These are phyloP conservation scores for Epichloe sylvatica DNA, from an alignment of 2,329 filamentous ascomycete species.

Conservation along the genomic window DNA sequence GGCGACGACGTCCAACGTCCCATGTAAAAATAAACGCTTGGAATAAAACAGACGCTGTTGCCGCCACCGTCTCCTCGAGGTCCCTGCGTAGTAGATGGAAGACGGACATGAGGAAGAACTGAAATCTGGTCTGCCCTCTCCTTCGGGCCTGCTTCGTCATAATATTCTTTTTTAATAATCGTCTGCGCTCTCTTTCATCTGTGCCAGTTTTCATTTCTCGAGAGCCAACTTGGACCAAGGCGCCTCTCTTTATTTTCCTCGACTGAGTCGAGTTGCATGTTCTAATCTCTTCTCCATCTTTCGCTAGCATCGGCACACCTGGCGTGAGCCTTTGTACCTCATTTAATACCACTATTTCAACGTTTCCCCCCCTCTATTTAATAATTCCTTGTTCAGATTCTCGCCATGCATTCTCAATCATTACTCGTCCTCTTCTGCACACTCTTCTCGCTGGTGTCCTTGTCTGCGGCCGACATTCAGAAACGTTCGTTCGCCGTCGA, in stretches of 20 bases:
- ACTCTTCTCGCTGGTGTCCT: conserved; percentile 33
- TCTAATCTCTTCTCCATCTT: background rate
- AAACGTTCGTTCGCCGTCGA: conserved; percentile 50
- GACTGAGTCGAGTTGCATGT: background rate
- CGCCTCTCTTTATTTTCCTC: background rate
- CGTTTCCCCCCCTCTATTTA: background rate
- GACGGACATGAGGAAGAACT: no score
- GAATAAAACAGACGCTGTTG: no score
- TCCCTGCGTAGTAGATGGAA: no score
- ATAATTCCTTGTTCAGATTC: no score
- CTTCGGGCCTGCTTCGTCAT: background rate
- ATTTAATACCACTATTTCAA: background rate
- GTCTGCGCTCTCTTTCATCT: background rate
- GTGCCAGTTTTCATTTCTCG: no score
- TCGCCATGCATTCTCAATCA: conserved; percentile 8
- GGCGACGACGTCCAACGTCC: no score
- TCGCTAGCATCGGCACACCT: background rate
- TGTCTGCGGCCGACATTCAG: conserved; percentile 28
- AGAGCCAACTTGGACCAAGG: background rate
- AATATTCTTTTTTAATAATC: background rate
- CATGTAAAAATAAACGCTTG: no score
- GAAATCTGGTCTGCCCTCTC: background rate
- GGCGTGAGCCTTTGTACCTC: background rate
- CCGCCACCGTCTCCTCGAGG: no score
- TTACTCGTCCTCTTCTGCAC: conserved; percentile 22